Evolutionary conservation across 176 grass and related monocot species (phyloP), one percentile per base, ranked within the genome.

Genomic region (Bonia amplexicaulis): DNA sequence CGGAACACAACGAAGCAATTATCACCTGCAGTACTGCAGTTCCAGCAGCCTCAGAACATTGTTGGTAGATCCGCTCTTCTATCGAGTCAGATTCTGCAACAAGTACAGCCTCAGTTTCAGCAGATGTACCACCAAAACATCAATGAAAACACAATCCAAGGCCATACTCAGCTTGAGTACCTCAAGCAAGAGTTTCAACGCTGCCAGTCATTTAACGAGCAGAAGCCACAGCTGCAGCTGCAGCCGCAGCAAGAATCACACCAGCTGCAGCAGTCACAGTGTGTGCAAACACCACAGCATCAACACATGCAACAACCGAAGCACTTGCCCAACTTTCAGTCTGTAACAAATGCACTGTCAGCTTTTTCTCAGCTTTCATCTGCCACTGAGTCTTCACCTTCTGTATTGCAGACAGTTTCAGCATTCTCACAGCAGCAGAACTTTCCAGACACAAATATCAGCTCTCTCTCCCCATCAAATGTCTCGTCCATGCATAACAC

Each of bases 241-340:
- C 85, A 81, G 69, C 83, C 71, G 19, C 80, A 90, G 1, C 78
- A 90, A 52, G 74, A 90, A 75, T 85, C 76, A 48, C 90, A 80
- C 20, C 64, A 87, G 26, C 77, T 73, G 12, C 87, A 85, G 37
- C 89, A 92, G 70, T 82, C 84, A 37, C 84, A 90, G 58, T 73
- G 88, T 71, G 55, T 83, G 46, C 91, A 70, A 90, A 82, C 60
- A 15, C 81, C 80, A 27, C 88, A 92, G 16, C 88, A 90, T 87
- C 93, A 93, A 26, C 86, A 99, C 83, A 87, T 94, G 73, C 93
- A 88, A 81, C 82, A 84, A 77, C 87, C 89, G 77, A 91, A 94
- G 42, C 76, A 85, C 19, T 71, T 82, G 19, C 35, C 82, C 11
- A 80, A 74, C 79, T 75, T 79, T 31, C 81, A 84, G 46, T 69